Conservation (phyloP, 352 stramenopile species). For the Phytophthora kernoviae region DNA sequence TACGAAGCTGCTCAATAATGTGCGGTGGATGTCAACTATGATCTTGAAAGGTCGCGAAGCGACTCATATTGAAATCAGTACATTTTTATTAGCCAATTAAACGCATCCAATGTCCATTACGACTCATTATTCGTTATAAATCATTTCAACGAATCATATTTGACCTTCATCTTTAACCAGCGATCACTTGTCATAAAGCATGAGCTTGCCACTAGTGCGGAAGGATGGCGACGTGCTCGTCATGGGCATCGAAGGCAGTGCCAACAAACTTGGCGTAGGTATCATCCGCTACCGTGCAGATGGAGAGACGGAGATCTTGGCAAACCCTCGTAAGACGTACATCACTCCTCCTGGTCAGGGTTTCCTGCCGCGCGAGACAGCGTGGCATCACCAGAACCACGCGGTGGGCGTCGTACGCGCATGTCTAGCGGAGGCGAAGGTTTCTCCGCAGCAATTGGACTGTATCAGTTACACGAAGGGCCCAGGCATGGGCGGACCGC, state of each 20-base stretch:
- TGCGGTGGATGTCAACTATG: neutral
- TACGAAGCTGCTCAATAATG: neutral
- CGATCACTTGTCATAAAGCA: slow-evolving; percentile 12
- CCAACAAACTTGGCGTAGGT: slow-evolving; percentile 97
- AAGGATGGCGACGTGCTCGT: slow-evolving; percentile 88
- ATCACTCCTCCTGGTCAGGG: slow-evolving; percentile 97
- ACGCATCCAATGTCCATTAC: neutral
- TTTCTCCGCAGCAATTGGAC: slow-evolving; percentile 88
- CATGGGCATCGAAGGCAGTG: slow-evolving; percentile 98
- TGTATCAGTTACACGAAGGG: slow-evolving; percentile 96
- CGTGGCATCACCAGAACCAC: slow-evolving; percentile 99
- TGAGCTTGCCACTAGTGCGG: slow-evolving; percentile 36
- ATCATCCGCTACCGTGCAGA: slow-evolving; percentile 77
- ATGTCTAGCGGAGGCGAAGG: slow-evolving; percentile 92
- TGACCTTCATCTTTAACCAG: slow-evolving; percentile 7
- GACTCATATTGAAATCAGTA: neutral
- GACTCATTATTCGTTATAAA: neutral
- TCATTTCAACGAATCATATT: slow-evolving; percentile 38
- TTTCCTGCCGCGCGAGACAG: slow-evolving; percentile 98
- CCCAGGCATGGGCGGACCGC: slow-evolving; percentile 98
- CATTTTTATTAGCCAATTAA: slow-evolving; percentile 1
- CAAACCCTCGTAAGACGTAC: slow-evolving; percentile 99
- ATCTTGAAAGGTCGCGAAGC: slow-evolving; percentile 33
- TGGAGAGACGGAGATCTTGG: slow-evolving; percentile 93
- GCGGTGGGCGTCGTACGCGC: slow-evolving; percentile 94